A percentile compares a stretch with the other conserved stretches of the same genome.
Evolutionary conservation across 2,329 filamentous ascomycete species (phyloP).

Genomic region (Alternaria metachromatica): DNA sequence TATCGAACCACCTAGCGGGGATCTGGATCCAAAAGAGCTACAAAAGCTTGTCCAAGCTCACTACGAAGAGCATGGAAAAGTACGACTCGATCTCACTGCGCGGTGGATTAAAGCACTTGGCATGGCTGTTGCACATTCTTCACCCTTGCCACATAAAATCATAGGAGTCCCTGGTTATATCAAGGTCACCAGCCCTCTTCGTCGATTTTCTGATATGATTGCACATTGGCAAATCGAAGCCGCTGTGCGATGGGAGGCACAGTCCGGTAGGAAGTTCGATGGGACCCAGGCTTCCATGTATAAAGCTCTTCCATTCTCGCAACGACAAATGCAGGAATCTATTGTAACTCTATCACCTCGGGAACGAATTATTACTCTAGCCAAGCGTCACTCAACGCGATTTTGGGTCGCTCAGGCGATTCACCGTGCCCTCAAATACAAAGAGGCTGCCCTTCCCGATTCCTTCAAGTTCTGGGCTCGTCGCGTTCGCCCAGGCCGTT

Average conservation of each 20-base stretch:
- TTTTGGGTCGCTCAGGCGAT: slow-evolving; percentile 63
- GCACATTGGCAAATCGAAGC: slow-evolving; percentile 71
- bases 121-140: slow-evolving; percentile 53
- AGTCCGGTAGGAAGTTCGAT: slow-evolving; percentile 52
- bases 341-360: slow-evolving; percentile 55
- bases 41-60: slow-evolving; percentile 47
- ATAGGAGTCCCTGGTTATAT: slow-evolving; percentile 62
- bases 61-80: slow-evolving; percentile 42
- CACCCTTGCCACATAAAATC: slow-evolving; percentile 57
- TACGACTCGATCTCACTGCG: slow-evolving; percentile 48
- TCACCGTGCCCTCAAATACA: slow-evolving; percentile 64
- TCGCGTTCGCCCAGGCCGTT: background rate
- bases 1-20: slow-evolving; percentile 25
- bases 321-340: slow-evolving; percentile 55
- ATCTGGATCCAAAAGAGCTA: slow-evolving; percentile 25
- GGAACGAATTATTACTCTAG: slow-evolving; percentile 52
- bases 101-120: slow-evolving; percentile 53
- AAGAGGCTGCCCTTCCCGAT: slow-evolving; percentile 59
- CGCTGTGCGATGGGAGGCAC: slow-evolving; percentile 63
- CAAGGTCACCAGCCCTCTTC: slow-evolving; percentile 67
- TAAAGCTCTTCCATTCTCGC: slow-evolving; percentile 62
- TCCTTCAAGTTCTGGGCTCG: slow-evolving; percentile 50
- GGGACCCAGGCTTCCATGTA: slow-evolving; percentile 16
- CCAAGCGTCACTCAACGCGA: slow-evolving; percentile 42
- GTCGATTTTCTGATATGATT: slow-evolving; percentile 67